Evolutionary conservation across 2,329 filamentous ascomycete species (phyloP), one percentile per base, ranked within the genome.

Genomic region (Coleophoma cylindrospora): DNA sequence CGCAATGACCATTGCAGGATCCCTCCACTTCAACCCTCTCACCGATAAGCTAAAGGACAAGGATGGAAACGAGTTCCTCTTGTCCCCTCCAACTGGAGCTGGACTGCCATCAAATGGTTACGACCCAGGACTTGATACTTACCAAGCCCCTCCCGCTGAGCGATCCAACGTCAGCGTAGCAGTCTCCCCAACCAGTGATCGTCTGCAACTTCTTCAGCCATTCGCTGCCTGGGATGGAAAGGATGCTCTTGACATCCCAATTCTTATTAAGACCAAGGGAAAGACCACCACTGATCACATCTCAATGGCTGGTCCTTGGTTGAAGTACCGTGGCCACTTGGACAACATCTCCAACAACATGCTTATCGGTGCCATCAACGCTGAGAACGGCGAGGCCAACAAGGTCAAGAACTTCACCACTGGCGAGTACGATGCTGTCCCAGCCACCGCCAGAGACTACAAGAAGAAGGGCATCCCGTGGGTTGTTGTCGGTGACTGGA

Each of bases 341-440:
- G 92, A 96, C 83, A 97, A 97, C 83, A 96, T 97, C 76, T 96
- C 91, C 69, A 96, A 97, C 85, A 97, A 97, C 83, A 95, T 96
- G 90, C 75, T 97, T 71, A 96, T 97, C 64, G 92, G 92, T 76
- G 94, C 94, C 66, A 89, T 91, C 76, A 99, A 96, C 76, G 85
- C 87, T 65, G 91, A 88, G 67, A 99, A 97, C 74, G 90, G 86
- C 54, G 90, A 97, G 79, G 91, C 91, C 65, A 99, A 99, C 84
- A 96, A 95, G 81, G 78, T 99, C 72, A 87, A 89, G 81, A 96
- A 99, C 84, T 75, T 81, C 73, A 85, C 87, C 65, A 95, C 79
- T 56, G 89, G 86, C 64, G 83, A 91, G 61, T 92, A 83, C 70
- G 91, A 86, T 67, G 88, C 89, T 54, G 94, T 99, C 50, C 94